These are phyloP conservation scores for Fomitopsis pinicola DNA, from an alignment of 1,284 basidiomycete genomes.

Conservation along the genomic window DNA sequence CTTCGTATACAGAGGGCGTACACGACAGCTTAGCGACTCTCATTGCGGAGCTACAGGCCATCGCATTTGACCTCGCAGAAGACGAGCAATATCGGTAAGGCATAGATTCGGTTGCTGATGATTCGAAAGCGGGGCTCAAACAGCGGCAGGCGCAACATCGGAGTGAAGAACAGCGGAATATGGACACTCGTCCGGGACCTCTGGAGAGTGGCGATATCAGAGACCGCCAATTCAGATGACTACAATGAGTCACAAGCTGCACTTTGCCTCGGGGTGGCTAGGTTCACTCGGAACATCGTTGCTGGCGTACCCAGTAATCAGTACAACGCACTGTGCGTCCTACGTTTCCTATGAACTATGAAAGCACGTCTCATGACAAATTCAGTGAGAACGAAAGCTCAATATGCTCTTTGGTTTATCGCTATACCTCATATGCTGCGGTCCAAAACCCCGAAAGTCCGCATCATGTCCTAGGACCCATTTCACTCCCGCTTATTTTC, in stretches of 20 bases:
- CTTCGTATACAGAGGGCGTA: background rate
- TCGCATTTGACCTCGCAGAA: constrained; percentile 42
- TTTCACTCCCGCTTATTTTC: background rate
- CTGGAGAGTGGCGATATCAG: constrained; percentile 51
- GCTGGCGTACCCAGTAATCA: constrained; percentile 67
- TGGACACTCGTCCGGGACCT: constrained; percentile 51
- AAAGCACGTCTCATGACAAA: background rate
- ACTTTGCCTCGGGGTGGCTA: constrained; percentile 50
- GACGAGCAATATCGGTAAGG: constrained; percentile 41
- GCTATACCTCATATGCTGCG: constrained; percentile 66
- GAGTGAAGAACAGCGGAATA: constrained; percentile 38
- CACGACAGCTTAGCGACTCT: constrained; percentile 11
- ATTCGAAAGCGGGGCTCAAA: background rate
- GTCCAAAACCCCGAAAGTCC: constrained; percentile 51
- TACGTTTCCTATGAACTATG: background rate
- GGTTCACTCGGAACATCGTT: constrained; percentile 74
- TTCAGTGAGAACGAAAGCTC: constrained; percentile 58
- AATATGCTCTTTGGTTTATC: constrained; percentile 55
- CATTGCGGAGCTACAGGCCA: constrained; percentile 36
- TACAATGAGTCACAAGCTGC: constrained; percentile 23
- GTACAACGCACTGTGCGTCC: constrained; percentile 49
- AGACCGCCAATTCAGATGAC: constrained; percentile 30
- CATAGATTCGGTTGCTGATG: background rate
- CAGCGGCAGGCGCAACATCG: constrained; percentile 38
- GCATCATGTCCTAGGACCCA: constrained; percentile 13